Base-by-base conservation (phyloP, 1,284 basidiomycete genomes). In the Rhizopogon parksii region DNA sequence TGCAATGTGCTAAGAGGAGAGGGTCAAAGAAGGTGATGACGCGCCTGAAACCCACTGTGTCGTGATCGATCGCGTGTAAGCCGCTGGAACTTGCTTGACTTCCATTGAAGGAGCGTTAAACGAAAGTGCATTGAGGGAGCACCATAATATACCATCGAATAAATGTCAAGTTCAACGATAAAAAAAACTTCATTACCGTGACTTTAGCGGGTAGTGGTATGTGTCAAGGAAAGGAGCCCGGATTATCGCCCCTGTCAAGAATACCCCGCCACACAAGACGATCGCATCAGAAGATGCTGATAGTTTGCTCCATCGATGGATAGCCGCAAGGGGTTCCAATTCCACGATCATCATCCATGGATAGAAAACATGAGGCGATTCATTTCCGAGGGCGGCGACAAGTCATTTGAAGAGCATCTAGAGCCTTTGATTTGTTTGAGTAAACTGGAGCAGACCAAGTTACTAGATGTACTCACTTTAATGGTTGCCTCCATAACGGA, bases 371-470 rank as follows among this genome's bases (percentile, higher is more conserved):
- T 65, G 63, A 68, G 62, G 46, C 53, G 19, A 32, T 68, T 69
- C 64, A 65, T 65, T 48, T 65, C 64, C 64, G 64, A 68, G 61
- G 67, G 55, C 52, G 45, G 49, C 54, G 55, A 55, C 54, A 56
- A 54, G 49, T 47, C 34, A 34, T 32, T 45, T 45, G 2, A 30
- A 34, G 21, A 34, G 42, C 12, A 45, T n/a, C 5, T 3, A 45
- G 19, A 45, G 42, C 30, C 14, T 21, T 40, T 43, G 34, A 17
- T 43, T 6, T 30, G 27, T 27, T 43, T 19, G 40, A 43, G 30
- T 45, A 34, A 45, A 17, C 42, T 32, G 42, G 12, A 1, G 17
- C 8, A 17, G 42, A 45, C 19, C 30, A 34, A 34, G 42, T n/a
- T n/a, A n/a, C n/a, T 19, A 30, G 14, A 45, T 34, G 14, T 21